phyloP scores from a whole-genome alignment of 805 yeast species.

The Yamadazyma philogaea region DNA sequence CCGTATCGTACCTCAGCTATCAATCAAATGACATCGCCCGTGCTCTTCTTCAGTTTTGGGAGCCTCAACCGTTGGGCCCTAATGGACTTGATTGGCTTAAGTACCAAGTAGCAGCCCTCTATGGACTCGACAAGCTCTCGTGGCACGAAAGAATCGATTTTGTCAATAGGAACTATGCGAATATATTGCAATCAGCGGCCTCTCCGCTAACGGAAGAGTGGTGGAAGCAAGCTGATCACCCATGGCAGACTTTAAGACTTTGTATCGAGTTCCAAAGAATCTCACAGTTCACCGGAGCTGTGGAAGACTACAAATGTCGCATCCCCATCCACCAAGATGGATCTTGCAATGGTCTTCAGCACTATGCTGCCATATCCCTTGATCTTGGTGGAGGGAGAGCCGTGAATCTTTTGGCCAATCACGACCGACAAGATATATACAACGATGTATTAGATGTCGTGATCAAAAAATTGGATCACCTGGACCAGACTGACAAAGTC shows the following conservation, averaged over 20 bases:
- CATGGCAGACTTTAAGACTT: constrained; percentile 38
- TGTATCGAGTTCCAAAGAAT: constrained; percentile 31
- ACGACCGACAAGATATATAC: constrained; percentile 32
- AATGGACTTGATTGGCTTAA: constrained; percentile 37
- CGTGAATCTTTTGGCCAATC: constrained; percentile 28
- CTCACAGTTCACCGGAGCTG: constrained; percentile 11
- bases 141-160: constrained; percentile 25
- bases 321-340: constrained; percentile 44
- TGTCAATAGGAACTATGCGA: constrained; percentile 20
- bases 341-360: constrained; percentile 46
- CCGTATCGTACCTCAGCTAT: constrained; percentile 32
- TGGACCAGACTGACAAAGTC: constrained; percentile 17
- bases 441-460: constrained; percentile 29
- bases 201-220: constrained; percentile 28
- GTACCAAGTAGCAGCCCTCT: constrained; percentile 37
- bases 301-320: constrained; percentile 24
- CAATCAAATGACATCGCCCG: constrained; percentile 36
- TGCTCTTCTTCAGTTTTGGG: constrained; percentile 37
- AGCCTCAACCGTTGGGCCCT: constrained; percentile 32
- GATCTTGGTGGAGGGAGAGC: constrained; percentile 37
- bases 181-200: constrained; percentile 26
- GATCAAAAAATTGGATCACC: constrained; percentile 12
- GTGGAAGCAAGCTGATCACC: constrained; percentile 39
- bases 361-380: constrained; percentile 42
- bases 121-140: constrained; percentile 27